Evolutionary conservation across 345 rosid genomes (phyloP), one percentile per base, ranked within the genome.

Genomic region (Camelina sativa): DNA sequence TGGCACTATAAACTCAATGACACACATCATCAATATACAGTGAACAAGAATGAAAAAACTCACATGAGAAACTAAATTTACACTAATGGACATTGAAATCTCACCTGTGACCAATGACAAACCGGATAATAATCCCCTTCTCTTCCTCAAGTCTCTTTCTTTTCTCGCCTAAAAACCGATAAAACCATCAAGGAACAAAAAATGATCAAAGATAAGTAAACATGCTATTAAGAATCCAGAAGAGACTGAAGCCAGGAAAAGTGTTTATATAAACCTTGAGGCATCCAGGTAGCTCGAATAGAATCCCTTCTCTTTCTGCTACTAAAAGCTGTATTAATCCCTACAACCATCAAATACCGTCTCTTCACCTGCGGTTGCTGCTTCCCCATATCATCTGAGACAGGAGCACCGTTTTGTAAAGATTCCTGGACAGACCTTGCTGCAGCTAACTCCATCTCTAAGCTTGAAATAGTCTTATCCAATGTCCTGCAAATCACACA

Each of bases 401-500:
- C 46, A 63, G 97, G 97, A 83, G 97, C 86, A 48, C 91, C 96
- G 16, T 78, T 82, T 32, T 80, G 73, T 65, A 91, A 79, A 60
- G 92, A 81, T 72, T 90, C 97, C 37, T 94, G 97, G 17, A 86
- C 87, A 40, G 96, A 87, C 78, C 84, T 88, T 59, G 99, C 97
- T 56, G 97, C 97, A 50, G 97, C 99, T 76, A 91, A 79, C 84
- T 92, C 99, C 98, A 90, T 94, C 89, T 94, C 98, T 76, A 94
- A 84, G 82, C 80, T 94, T 7, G 97, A 94, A 65, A 94, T 88
- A 8, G 98, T 90, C 84, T 90, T 94, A 78, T 91, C 98, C 85
- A 94, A 78, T 51, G 89, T 85, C 79, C 99, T 94, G 52, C 37
- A 78, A 69, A 58, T 3, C 38, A 75, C 48, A 81, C 11, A 74